Conservation (phyloP, 768 basidiomycete species). For the Macrolepiota fuliginosa region DNA sequence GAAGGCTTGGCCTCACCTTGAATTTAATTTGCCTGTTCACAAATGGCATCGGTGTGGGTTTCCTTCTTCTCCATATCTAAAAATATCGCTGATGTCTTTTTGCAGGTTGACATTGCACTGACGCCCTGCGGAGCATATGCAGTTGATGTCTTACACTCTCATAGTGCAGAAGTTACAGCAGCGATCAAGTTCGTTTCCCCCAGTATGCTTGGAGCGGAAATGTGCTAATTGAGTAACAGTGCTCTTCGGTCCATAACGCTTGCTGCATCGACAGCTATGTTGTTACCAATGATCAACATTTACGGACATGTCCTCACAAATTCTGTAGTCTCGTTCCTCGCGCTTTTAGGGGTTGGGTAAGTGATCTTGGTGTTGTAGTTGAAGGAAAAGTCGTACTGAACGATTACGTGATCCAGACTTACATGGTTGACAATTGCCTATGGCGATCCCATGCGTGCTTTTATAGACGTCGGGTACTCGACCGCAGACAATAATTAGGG, state of each 20-base stretch:
- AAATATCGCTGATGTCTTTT: slow-evolving; percentile 29
- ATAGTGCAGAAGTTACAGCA: slow-evolving; percentile 62
- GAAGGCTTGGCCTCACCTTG: slow-evolving; percentile 45
- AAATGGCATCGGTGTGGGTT: slow-evolving; percentile 62
- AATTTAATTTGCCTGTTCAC: slow-evolving; percentile 56
- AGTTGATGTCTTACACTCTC: slow-evolving; percentile 57
- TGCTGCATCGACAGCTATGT: neutral
- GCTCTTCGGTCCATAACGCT: slow-evolving; percentile 4
- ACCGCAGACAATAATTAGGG: neutral
- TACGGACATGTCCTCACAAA: slow-evolving; percentile 13
- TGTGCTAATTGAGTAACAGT: neutral
- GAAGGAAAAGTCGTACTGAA: neutral
- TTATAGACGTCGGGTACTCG: slow-evolving; percentile 11
- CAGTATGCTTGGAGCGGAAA: too few relatives aligned
- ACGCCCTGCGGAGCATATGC: slow-evolving; percentile 54
- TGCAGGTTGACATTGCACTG: slow-evolving; percentile 58
- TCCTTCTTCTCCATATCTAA: slow-evolving; percentile 31
- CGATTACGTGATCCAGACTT: neutral
- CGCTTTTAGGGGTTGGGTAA: slow-evolving; percentile 6
- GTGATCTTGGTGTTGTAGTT: neutral
- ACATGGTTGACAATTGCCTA: slow-evolving; percentile 9
- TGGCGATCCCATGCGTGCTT: slow-evolving; percentile 10
- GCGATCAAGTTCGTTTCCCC: slow-evolving; percentile 42
- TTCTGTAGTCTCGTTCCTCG: neutral
- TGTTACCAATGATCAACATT: slow-evolving; percentile 13